Evolutionary conservation across 148 eudicot genomes (phyloP).

Genomic region (Rhododendron kiyosumense): DNA sequence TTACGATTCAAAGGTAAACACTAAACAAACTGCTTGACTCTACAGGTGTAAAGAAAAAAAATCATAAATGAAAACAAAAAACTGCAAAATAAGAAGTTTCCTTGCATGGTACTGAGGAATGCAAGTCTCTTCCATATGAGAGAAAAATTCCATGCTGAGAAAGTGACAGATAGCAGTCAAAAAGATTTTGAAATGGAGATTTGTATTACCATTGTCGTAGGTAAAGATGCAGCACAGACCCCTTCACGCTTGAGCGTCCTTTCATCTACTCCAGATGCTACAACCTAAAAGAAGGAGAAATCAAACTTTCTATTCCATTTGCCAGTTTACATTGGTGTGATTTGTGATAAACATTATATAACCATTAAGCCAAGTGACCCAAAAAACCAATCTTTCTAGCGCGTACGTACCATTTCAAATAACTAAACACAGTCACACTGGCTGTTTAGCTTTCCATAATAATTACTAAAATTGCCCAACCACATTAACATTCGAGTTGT

Average conservation of each 20-base stretch:
- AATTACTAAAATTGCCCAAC: background rate
- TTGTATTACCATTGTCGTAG: slow-evolving; percentile 87
- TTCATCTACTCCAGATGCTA: slow-evolving; percentile 94
- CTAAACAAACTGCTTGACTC: background rate
- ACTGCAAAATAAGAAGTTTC: background rate
- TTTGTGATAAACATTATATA: background rate
- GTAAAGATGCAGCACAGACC: slow-evolving; percentile 98
- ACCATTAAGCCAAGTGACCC: background rate
- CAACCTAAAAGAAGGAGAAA: slow-evolving; percentile 46
- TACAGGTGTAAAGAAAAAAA: background rate
- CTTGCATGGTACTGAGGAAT: background rate
- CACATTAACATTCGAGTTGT: background rate
- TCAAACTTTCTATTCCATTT: background rate
- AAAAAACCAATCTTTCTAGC: background rate
- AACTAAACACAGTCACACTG: background rate
- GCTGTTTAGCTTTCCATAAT: background rate
- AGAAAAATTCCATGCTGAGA: background rate
- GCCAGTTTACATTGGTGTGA: background rate
- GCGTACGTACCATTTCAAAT: background rate
- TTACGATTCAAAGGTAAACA: background rate
- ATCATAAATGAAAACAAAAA: background rate
- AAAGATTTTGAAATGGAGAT: background rate
- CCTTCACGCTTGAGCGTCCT: slow-evolving; percentile 97
- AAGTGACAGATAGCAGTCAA: background rate
- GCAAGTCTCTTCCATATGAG: background rate